Conservation (phyloP, 2,329 filamentous ascomycete genomes). For the Boeremia exigua region DNA sequence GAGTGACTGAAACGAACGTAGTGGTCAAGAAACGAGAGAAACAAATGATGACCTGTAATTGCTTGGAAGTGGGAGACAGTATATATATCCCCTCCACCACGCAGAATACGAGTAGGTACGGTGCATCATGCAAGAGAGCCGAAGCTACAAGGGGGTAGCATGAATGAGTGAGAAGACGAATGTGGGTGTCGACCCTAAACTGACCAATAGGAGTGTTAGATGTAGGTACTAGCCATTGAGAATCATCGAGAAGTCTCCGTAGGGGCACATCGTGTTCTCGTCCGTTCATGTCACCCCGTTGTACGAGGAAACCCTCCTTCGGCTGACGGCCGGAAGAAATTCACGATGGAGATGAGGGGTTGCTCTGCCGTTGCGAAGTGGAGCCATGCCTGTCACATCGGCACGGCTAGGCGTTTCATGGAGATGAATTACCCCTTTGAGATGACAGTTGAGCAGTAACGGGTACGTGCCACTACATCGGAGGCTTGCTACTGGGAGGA, state of each 20-base stretch:
- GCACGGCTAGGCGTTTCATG: constrained; percentile 9
- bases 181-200: too few species aligned
- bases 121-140: neutral
- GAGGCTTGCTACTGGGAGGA: neutral
- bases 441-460: neutral
- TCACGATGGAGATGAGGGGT: neutral
- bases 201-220: too few species aligned
- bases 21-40: neutral
- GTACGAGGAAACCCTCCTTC: neutral
- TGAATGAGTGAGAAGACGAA: too few species aligned
- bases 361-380: constrained; percentile 2
- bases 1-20: constrained; percentile 11
- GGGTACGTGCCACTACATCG: neutral
- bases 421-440: constrained; percentile 1
- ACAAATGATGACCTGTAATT: neutral
- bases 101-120: neutral
- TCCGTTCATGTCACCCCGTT: too few species aligned
- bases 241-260: too few species aligned
- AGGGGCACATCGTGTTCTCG: too few species aligned
- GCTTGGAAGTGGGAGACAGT: neutral
- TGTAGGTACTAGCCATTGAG: too few species aligned
- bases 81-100: neutral
- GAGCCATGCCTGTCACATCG: constrained; percentile 1
- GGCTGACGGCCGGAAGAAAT: neutral
- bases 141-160: too few species aligned